phyloP scores from a whole-genome alignment of 805 yeast species.

The Danielia reshetovae region DNA sequence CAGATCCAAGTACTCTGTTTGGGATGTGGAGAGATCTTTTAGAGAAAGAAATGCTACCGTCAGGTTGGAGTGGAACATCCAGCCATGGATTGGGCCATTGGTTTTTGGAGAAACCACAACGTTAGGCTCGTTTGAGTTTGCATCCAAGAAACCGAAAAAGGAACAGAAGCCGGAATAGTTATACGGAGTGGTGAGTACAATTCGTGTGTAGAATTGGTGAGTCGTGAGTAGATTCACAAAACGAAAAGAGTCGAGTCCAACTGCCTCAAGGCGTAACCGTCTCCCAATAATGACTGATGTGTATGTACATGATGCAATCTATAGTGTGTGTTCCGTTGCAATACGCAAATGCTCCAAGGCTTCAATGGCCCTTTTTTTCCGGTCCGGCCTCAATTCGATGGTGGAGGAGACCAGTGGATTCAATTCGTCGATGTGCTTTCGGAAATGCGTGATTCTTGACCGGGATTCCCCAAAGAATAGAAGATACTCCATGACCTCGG shows the following conservation, averaged over 20 bases:
- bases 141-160: constrained; percentile 16
- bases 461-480: constrained; percentile 18
- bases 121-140: constrained; percentile 26
- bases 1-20: constrained; percentile 75
- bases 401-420: too few relatives aligned
- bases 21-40: constrained; percentile 71
- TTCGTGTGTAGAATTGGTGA: too few relatives aligned
- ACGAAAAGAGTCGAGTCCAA: too few relatives aligned
- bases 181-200: too few relatives aligned
- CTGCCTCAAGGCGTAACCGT: too few relatives aligned
- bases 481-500: constrained; percentile 30
- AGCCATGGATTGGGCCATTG: constrained; percentile 84
- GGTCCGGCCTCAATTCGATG: constrained; percentile 16
- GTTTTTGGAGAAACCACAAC: constrained; percentile 52
- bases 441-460: constrained; percentile 18
- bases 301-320: constrained; percentile 1
- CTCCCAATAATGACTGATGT: too few relatives aligned
- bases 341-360: constrained; percentile 17
- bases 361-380: too few relatives aligned
- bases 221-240: too few relatives aligned
- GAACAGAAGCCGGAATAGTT: constrained; percentile 1
- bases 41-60: constrained; percentile 63
- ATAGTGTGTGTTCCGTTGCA: background rate
- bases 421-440: constrained; percentile 18
- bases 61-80: constrained; percentile 83